phyloP scores from a whole-genome alignment of 371 early-diverging fungal species.

The Mucor mucedo region DNA sequence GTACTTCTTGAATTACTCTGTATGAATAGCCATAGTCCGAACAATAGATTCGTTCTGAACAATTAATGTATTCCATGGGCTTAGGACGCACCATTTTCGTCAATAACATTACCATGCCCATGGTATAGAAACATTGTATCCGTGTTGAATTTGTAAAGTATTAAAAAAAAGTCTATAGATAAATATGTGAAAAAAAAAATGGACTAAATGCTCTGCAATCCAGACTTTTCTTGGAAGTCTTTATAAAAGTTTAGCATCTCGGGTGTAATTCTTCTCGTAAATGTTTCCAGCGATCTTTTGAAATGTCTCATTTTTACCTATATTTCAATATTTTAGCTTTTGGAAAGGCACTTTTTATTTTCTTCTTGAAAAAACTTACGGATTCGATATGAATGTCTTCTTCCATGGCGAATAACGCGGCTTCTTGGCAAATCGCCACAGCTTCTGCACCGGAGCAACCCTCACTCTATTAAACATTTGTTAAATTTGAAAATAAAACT shows the following conservation, averaged over 20 bases:
- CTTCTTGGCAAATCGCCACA: slow-evolving; percentile 93
- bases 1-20: too few relatives aligned
- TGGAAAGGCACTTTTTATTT: neutral
- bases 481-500: neutral
- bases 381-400: slow-evolving; percentile 71
- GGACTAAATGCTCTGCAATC: slow-evolving; percentile 49
- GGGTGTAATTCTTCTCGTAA: slow-evolving; percentile 83
- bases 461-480: slow-evolving; percentile 61
- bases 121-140: too few relatives aligned
- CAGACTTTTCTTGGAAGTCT: slow-evolving; percentile 63
- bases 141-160: too few relatives aligned
- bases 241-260: slow-evolving; percentile 93
- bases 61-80: too few relatives aligned
- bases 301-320: slow-evolving; percentile 75
- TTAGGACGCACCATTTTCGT: too few relatives aligned
- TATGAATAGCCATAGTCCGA: too few relatives aligned
- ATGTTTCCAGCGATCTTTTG: slow-evolving; percentile 56
- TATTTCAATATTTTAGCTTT: too few relatives aligned
- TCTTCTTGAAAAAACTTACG: neutral
- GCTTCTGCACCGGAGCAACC: slow-evolving; percentile 97
- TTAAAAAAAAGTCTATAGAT: neutral
- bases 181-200: too few relatives aligned
- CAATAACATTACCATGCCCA: too few relatives aligned
- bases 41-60: too few relatives aligned
- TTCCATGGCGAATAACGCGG: slow-evolving; percentile 91